phyloP scores from a whole-genome alignment of 2,329 filamentous ascomycete genomes.

The Chrysosphaeria jannelii region DNA sequence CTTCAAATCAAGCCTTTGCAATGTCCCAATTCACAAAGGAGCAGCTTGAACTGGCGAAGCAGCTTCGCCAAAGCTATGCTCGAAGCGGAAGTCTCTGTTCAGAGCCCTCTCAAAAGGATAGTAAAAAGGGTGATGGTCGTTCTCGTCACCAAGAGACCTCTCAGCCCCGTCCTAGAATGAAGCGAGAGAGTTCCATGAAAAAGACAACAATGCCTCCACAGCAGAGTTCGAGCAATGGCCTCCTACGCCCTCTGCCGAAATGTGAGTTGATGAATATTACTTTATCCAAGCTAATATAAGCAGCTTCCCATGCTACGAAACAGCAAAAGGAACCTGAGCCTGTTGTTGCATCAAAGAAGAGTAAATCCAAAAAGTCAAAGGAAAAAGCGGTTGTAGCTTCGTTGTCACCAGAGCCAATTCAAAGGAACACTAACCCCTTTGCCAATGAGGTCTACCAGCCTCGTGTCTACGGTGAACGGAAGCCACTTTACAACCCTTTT shows the following conservation, averaged over 20 bases:
- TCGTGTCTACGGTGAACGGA: no score
- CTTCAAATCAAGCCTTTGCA: not conserved
- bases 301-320: not conserved
- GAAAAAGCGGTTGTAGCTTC: no score
- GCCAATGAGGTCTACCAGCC: no score
- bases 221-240: slow-evolving; percentile 1
- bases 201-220: no score
- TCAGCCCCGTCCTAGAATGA: not conserved
- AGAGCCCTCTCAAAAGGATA: no score
- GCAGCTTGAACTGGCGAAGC: slow-evolving; percentile 4
- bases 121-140: no score
- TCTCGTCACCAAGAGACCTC: not conserved
- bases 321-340: not conserved
- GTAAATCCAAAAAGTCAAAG: no score
- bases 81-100: slow-evolving; percentile 2
- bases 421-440: no score
- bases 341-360: not conserved
- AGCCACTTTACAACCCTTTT: no score
- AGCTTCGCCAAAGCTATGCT: slow-evolving; percentile 2
- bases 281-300: not conserved
- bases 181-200: no score
- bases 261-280: slow-evolving; percentile 1
- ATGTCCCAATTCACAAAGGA: slow-evolving; percentile 1
- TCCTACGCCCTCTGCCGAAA: slow-evolving; percentile 2
- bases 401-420: not conserved